Conservation (phyloP, 2,329 filamentous ascomycete genomes). For the Aphanocladium album region DNA sequence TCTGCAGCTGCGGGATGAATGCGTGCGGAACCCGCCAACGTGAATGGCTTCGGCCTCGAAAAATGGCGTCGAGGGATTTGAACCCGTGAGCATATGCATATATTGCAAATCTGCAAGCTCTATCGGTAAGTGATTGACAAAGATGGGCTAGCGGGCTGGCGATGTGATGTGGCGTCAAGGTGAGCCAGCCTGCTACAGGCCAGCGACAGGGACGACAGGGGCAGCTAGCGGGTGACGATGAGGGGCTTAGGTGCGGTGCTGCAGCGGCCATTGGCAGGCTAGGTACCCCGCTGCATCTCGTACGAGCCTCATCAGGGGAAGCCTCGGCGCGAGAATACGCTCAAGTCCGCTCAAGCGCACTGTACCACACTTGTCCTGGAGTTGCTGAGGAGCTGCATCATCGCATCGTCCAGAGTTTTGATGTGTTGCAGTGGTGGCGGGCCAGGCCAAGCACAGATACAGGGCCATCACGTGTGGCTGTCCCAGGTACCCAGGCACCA, state of each 20-base stretch:
- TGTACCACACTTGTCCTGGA: too few relatives aligned
- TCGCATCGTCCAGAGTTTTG: too few relatives aligned
- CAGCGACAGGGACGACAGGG: background rate
- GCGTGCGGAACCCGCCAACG: background rate
- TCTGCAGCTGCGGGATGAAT: background rate
- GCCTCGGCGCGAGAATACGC: background rate
- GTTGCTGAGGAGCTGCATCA: too few relatives aligned
- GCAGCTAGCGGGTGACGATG: background rate
- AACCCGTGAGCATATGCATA: conserved; percentile 1
- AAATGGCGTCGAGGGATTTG: background rate
- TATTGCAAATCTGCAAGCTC: background rate
- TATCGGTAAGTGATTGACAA: background rate
- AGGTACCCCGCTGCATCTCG: background rate
- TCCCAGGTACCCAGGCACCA: too few relatives aligned
- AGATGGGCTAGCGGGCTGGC: background rate
- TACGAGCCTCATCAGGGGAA: background rate
- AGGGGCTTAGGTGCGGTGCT: background rate
- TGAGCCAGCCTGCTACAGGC: background rate
- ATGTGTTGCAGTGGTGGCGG: too few relatives aligned
- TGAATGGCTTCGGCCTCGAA: background rate
- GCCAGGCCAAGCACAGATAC: background rate
- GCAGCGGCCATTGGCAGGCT: too few relatives aligned
- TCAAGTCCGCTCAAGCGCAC: too few relatives aligned
- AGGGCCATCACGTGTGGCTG: background rate
- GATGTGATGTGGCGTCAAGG: conserved; percentile 12